These are phyloP conservation scores for Hypoxylon sp. DNA, from an alignment of 2,329 filamentous ascomycete species.

Conservation along the genomic window DNA sequence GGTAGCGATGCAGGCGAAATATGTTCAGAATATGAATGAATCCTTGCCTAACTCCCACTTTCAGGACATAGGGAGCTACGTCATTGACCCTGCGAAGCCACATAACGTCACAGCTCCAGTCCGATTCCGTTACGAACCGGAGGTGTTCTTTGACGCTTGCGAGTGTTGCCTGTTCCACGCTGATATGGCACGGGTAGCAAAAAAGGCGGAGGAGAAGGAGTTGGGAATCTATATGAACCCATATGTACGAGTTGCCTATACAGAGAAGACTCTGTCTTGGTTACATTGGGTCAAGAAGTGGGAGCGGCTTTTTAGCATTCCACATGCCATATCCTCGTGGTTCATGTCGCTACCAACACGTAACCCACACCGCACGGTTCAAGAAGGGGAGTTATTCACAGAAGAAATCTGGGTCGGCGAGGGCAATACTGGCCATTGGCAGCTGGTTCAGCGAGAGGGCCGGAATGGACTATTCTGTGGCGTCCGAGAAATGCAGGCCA, in stretches of 20 bases:
- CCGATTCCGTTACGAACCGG: conserved; percentile 71
- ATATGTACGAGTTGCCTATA: conserved; percentile 80
- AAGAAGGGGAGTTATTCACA: conserved; percentile 68
- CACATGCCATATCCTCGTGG: conserved; percentile 72
- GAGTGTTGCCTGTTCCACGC: conserved; percentile 74
- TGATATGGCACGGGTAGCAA: conserved; percentile 61
- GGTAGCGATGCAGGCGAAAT: conserved; percentile 74
- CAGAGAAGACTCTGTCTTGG: conserved; percentile 69
- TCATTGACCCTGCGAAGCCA: conserved; percentile 56
- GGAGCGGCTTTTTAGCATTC: conserved; percentile 73
- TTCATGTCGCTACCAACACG: conserved; percentile 69
- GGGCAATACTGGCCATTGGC: conserved; percentile 57
- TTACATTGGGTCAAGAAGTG: conserved; percentile 73
- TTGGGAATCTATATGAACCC: conserved; percentile 81
- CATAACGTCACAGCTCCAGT: conserved; percentile 58
- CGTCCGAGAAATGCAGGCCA: conserved; percentile 64
- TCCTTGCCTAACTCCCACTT: conserved; percentile 55
- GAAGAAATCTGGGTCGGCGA: conserved; percentile 67
- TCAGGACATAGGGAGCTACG: conserved; percentile 54
- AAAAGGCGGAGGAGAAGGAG: conserved; percentile 57
- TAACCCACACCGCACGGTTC: conserved; percentile 73
- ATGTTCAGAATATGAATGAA: conserved; percentile 64
- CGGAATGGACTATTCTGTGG: conserved; percentile 71
- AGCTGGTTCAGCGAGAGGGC: conserved; percentile 61
- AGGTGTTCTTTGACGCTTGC: conserved; percentile 74